phyloP scores from a whole-genome alignment of 2,329 filamentous ascomycete species.

The Scedosporium apiospermum region DNA sequence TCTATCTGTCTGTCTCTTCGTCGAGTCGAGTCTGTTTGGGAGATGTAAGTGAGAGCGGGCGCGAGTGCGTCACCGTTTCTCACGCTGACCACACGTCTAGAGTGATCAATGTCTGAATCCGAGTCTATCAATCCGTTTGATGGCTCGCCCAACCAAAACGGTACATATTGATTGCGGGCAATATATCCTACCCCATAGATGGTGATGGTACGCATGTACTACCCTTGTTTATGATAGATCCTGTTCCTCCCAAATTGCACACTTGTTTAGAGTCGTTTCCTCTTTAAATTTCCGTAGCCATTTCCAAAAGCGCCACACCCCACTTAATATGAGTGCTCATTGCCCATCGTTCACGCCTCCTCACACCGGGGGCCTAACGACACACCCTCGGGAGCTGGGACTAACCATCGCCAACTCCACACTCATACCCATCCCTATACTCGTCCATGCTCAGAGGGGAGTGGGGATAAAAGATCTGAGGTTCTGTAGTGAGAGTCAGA shows the following conservation, averaged over 20 bases:
- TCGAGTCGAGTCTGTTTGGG: background rate
- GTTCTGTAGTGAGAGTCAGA: too few relatives aligned
- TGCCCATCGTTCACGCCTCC: background rate
- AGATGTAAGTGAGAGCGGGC: background rate
- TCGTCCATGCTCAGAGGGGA: too few relatives aligned
- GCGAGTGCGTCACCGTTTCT: background rate
- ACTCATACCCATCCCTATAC: background rate
- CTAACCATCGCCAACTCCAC: background rate
- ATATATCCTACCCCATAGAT: background rate
- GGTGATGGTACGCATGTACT: too few relatives aligned
- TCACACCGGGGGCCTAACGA: background rate
- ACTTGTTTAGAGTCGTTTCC: background rate
- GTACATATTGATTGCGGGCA: background rate
- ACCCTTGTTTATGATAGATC: too few relatives aligned
- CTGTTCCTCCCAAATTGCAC: background rate
- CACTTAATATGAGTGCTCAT: background rate
- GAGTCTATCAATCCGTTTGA: background rate
- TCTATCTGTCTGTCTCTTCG: background rate
- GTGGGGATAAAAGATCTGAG: too few relatives aligned
- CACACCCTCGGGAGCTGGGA: background rate
- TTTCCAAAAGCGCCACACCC: background rate
- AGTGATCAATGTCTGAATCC: too few relatives aligned
- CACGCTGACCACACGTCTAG: too few relatives aligned
- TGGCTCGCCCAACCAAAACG: background rate
- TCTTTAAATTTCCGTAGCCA: background rate